Conservation (phyloP, 495 filamentous ascomycete species). For the Parathielavia hyrcaniae region DNA sequence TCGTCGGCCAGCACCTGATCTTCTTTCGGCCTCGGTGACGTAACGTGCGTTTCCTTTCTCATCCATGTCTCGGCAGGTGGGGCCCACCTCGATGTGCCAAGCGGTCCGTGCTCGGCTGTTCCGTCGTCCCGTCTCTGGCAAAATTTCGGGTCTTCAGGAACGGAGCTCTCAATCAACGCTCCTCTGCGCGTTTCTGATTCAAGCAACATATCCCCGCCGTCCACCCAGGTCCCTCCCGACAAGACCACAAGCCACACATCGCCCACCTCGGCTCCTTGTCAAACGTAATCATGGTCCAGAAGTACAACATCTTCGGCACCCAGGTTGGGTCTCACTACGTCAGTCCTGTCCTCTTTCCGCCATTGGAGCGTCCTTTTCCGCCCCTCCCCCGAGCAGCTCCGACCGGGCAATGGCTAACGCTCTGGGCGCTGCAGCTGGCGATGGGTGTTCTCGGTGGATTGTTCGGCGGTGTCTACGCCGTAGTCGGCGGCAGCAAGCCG, state of each 20-base stretch:
- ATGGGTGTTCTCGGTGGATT: slow-evolving; percentile 70
- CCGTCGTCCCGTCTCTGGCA: slow-evolving; percentile 6
- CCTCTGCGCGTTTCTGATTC: slow-evolving; percentile 19
- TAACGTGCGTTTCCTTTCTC: slow-evolving; percentile 1
- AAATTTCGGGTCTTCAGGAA: slow-evolving; percentile 16
- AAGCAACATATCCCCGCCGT: slow-evolving; percentile 11
- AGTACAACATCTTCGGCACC: slow-evolving; percentile 80
- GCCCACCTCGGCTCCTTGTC: slow-evolving; percentile 34
- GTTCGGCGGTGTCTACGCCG: slow-evolving; percentile 51
- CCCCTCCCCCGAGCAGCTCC: slow-evolving; percentile 3
- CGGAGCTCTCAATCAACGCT: slow-evolving; percentile 20
- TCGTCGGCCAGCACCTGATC: background rate
- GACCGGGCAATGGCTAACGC: slow-evolving; percentile 26
- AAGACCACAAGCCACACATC: slow-evolving; percentile 34
- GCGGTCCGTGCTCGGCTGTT: background rate
- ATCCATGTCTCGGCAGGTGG: background rate
- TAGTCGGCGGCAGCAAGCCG: slow-evolving; percentile 58
- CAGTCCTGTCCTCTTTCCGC: slow-evolving; percentile 42
- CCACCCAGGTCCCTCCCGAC: slow-evolving; percentile 25
- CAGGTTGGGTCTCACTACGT: slow-evolving; percentile 92
- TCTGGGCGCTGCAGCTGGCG: slow-evolving; percentile 58
- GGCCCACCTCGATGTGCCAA: background rate
- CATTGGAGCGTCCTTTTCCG: background rate
- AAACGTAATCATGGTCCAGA: slow-evolving; percentile 69
- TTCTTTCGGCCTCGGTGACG: slow-evolving; percentile 1